Conservation (phyloP, 441 rosid genomes). For the Erodium trifolium region DNA sequence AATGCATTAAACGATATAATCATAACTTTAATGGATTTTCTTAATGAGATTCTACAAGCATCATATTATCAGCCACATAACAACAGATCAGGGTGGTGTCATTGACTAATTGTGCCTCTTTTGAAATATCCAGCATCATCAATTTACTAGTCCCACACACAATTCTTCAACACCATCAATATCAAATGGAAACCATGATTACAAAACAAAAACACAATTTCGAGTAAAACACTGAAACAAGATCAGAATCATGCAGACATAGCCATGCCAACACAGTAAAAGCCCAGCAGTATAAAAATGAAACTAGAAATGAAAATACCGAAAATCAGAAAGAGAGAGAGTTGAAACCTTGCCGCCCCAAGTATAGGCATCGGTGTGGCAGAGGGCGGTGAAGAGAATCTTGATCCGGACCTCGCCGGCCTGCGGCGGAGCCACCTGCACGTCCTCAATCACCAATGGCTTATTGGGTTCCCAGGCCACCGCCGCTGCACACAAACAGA, state of each 20-base stretch:
- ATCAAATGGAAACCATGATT: too few relatives aligned
- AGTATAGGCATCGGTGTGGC: conserved; percentile 95
- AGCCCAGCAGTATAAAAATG: neutral
- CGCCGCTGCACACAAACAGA: conserved; percentile 48
- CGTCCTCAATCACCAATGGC: conserved; percentile 74
- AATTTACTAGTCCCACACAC: neutral
- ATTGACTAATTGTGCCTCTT: neutral
- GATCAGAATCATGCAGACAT: neutral
- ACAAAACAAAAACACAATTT: too few relatives aligned
- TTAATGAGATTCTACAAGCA: too few relatives aligned
- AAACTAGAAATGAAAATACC: neutral
- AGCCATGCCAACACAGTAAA: neutral
- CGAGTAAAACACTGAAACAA: too few relatives aligned
- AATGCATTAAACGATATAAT: too few relatives aligned
- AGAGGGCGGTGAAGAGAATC: conserved; percentile 80
- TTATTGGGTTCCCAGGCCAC: conserved; percentile 89
- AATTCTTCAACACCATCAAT: too few relatives aligned
- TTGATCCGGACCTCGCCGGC: conserved; percentile 89
- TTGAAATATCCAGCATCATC: neutral
- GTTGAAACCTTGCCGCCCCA: conserved; percentile 89
- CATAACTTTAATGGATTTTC: too few relatives aligned
- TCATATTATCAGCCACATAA: neutral
- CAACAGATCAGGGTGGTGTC: neutral
- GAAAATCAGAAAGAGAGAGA: neutral
- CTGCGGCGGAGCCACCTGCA: conserved; percentile 87